Evolutionary conservation across 2,329 filamentous ascomycete species (phyloP), one percentile per base, ranked within the genome.

Genomic region (Leptographium wingfieldii): DNA sequence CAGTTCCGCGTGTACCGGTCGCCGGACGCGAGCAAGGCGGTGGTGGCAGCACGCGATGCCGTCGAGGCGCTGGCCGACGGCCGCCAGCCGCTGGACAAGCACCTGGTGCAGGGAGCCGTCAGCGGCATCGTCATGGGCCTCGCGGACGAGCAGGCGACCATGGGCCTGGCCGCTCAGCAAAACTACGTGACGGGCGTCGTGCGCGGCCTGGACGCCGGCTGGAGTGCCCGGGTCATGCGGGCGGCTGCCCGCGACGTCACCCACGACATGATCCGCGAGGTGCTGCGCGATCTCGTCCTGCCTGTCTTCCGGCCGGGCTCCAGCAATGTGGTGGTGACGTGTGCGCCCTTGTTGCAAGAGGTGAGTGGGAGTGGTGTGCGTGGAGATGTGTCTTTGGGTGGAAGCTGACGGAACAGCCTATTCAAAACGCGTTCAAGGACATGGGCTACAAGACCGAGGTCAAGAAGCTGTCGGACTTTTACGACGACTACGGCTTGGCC

Each of bases 1-100:
- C 86, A 89, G 63, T 95, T 95, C 74, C 84, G 85, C 59, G 86
- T 97, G 51, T 96, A 95, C 76, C 87, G 92, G 31, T 95, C 90
- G 0, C 92, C 94, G 0, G 90, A 96, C 65, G 86, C 87, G 0
- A 90, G 84, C 73, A 94, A 92, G 71, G 94, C 94, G 0, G 95
- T 94, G 68, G 76, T 79, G 35, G 89, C 89, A 0, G 87, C 87
- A 57, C 86, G 86, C 63, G 80, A 85, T 43, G 85, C 92, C 27
- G 84, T 97, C 51, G 77, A 83, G 52, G 85, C 84, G 62, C 86
- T 95, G 65, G 86, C 88, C 2, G 80, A 84, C 31, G 92, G 90
- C 10, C 80, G 79, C 10, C 80, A 81, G 1, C 77, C 80, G 35
- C 86, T 99, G 59, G 90, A 97, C 69, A 82, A 85, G 59, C 79